Percentiles rank a stretch among this genome's conserved stretches.
These are phyloP conservation scores for Cytospora piceae DNA, from an alignment of 2,329 filamentous ascomycete species.

Conservation along the genomic window DNA sequence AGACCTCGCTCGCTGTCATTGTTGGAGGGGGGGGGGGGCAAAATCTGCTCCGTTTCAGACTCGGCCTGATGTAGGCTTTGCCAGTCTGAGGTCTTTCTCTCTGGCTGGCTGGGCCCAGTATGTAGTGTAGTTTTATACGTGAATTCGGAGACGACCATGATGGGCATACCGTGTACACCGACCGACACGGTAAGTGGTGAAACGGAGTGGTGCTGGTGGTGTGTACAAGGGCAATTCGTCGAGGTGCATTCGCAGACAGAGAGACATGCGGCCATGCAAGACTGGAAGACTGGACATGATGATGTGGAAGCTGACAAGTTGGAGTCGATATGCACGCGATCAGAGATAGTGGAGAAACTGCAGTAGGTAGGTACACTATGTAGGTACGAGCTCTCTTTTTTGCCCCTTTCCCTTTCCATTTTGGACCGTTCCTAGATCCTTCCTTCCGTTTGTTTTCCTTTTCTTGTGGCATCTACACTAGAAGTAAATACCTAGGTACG, in stretches of 20 bases:
- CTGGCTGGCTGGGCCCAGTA: background rate
- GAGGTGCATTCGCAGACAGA: constrained; percentile 12
- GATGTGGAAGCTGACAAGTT: constrained; percentile 1
- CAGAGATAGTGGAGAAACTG: background rate
- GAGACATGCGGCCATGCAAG: background rate
- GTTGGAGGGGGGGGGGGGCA: too few species aligned
- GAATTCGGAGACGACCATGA: background rate
- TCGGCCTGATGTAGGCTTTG: background rate
- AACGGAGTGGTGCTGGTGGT: background rate
- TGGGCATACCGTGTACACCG: background rate
- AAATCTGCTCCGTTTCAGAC: background rate
- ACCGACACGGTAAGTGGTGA: background rate
- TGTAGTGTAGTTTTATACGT: background rate
- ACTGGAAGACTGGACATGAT: background rate
- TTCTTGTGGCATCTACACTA: too few species aligned
- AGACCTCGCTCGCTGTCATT: background rate
- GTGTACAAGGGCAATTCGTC: constrained; percentile 7
- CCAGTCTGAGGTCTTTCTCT: background rate
- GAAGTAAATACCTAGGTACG: background rate
- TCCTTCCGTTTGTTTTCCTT: background rate
- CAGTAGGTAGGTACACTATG: background rate
- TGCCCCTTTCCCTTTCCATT: background rate
- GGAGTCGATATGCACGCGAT: background rate
- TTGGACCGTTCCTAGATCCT: background rate
- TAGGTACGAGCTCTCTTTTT: background rate